These are phyloP conservation scores for Pleurotus tuber-regium DNA, from an alignment of 768 basidiomycete species.

Conservation along the genomic window DNA sequence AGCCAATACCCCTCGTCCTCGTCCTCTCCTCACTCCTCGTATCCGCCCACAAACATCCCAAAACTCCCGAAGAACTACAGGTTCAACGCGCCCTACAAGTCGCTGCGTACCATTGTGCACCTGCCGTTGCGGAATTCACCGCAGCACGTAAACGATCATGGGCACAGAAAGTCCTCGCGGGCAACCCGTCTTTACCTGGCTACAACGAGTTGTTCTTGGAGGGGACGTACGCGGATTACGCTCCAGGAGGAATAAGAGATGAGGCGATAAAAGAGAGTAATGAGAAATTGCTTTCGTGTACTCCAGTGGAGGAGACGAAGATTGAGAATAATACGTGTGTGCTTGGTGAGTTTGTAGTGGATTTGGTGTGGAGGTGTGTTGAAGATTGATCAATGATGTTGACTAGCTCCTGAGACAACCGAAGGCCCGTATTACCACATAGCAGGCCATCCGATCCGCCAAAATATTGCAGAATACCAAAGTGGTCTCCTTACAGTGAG, in stretches of 20 bases:
- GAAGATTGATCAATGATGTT: constrained; percentile 1
- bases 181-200: constrained; percentile 33
- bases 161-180: constrained; percentile 42
- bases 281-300: constrained; percentile 40
- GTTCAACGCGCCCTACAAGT: constrained; percentile 47
- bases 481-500: constrained; percentile 46
- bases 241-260: constrained; percentile 16
- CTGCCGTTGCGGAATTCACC: constrained; percentile 49
- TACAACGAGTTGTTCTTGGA: constrained; percentile 43
- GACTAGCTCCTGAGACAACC: constrained; percentile 44
- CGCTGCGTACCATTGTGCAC: constrained; percentile 54
- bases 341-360: constrained; percentile 27
- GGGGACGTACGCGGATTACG: constrained; percentile 32
- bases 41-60: constrained; percentile 40
- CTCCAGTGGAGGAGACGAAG: constrained; percentile 42
- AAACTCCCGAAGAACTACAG: constrained; percentile 43
- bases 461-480: constrained; percentile 54
- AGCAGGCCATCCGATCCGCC: constrained; percentile 47
- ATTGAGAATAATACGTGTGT: constrained; percentile 58
- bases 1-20: constrained; percentile 12
- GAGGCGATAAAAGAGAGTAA: constrained; percentile 19
- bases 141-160: constrained; percentile 46
- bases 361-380: not conserved
- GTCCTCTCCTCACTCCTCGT: constrained; percentile 20
- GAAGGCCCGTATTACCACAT: constrained; percentile 56